Base-by-base conservation (phyloP, 306 rosid genomes). In the Cicer arietinum region DNA sequence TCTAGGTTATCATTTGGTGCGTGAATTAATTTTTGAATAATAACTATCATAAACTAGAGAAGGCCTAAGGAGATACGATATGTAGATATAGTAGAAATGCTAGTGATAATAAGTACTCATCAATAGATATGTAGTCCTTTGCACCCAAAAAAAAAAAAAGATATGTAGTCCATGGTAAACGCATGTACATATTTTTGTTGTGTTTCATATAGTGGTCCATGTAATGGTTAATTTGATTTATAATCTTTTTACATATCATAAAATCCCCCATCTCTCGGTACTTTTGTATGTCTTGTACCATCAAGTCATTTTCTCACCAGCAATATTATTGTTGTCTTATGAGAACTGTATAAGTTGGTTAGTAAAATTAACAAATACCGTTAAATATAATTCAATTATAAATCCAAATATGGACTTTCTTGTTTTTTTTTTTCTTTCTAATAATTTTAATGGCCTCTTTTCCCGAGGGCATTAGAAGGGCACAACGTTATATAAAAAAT, bases 241-340 rank as follows among this genome's bases (percentile, higher is more conserved):
- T 69, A 35, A 69, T 75, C 8, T 67, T 13, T 68, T 62, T 39
- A 37, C 35, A 60, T 42, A 79, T 62, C 67, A 71, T 71, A 71
- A 56, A 77, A 71, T 63, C 80, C 62, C 68, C 11, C 58, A 53
- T 62, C 76, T 68, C 73, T 43, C 51, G 70, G 77, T 61, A 62
- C 77, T 71, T 79, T 63, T 63, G 3, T 51, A 78, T 75, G 77
- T 80, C 72, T 5, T 59, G 80, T 80, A 68, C 77, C 80, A 74
- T 75, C 80, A 68, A 68, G 84, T 80, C 84, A 74, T 75, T 74
- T 80, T 80, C 84, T 74, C 67, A 59, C 80, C 84, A 60, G 84
- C 80, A 44, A 74, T 61, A 69, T 43, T 66, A 66, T 83, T 79
- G 84, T 83, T 83, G 70, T 71, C 79, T 75, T 44, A 35, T 75